Evolutionary conservation across 345 rosid genomes (phyloP), one percentile per base, ranked within the genome.

Genomic region (Euclidium syriacum): DNA sequence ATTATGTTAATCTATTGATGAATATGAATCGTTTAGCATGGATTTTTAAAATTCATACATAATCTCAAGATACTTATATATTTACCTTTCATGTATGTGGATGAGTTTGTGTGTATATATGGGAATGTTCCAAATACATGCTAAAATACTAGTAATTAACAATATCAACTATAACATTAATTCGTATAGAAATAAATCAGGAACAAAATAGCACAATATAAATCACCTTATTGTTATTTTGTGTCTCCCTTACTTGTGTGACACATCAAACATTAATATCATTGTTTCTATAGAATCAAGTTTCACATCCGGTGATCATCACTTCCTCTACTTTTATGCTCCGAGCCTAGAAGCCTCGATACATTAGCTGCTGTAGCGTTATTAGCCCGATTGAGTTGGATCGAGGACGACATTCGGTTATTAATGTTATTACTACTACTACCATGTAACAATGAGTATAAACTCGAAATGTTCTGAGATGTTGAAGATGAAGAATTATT

Each of bases 381-480:
- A 62, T 26, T 61, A 19, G 40, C 24, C 35, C 51, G 58, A 48
- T 63, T 62, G 36, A 62, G 39, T 17, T 55, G 69, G 55, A 61
- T 48, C 3, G 67, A n/a, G n/a, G n/a, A 11, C 7, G 67, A 40
- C 52, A 67, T 41, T 25, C 62, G 61, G 36, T 52, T 51, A 63
- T 63, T 20, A 51, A 12, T 51, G 39, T 39, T 20, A 24, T 60
- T 46, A 20, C 49, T 40, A 40, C 39, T 15, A 46, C 26, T 24
- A 54, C 70, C 75, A 50, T 71, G 75, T 49, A 71, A 57, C 70
- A 71, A 49, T 23, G 75, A 71, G 46, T 71, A 71, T 12, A 71
- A 56, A 57, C 34, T 56, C 34, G 75, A 71, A 41, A 57, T 57
- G 34, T 71, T 64, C 27, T 64, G 70, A 3, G 74, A 62, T 16